phyloP scores from a whole-genome alignment of 2,329 filamentous ascomycete species.

The Colletotrichum sp. region DNA sequence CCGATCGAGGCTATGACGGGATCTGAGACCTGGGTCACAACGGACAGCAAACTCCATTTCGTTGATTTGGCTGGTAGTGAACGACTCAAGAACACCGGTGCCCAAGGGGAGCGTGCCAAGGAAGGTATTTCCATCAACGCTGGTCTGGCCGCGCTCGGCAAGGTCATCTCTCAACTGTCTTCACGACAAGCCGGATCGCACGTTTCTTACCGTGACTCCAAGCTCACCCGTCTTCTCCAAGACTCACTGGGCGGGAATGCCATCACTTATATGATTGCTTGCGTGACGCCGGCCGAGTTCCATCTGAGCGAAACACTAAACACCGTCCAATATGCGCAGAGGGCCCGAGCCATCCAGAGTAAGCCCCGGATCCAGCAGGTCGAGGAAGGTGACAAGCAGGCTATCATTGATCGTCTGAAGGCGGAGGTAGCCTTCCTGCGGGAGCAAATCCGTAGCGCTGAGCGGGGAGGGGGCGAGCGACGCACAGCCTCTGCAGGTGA shows the following conservation, averaged over 20 bases:
- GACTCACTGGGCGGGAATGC: slow-evolving; percentile 97
- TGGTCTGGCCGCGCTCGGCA: slow-evolving; percentile 90
- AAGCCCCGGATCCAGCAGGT: slow-evolving; percentile 95
- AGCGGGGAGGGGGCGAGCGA: slow-evolving; percentile 63
- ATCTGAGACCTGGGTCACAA: slow-evolving; percentile 75
- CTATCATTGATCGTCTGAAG: slow-evolving; percentile 89
- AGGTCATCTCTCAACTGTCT: slow-evolving; percentile 97
- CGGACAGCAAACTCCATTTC: slow-evolving; percentile 98
- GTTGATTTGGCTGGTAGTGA: slow-evolving; percentile 98
- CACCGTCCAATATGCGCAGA: slow-evolving; percentile 95
- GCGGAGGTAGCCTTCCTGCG: slow-evolving; percentile 93
- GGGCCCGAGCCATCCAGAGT: slow-evolving; percentile 94
- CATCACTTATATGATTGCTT: slow-evolving; percentile 99
- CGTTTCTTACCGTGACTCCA: slow-evolving; percentile 98
- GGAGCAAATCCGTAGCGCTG: slow-evolving; percentile 89
- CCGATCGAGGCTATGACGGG: slow-evolving; percentile 80
- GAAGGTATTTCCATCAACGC: slow-evolving; percentile 99
- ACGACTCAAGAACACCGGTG: slow-evolving; percentile 94
- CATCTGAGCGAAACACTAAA: slow-evolving; percentile 97
- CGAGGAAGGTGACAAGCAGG: slow-evolving; percentile 93
- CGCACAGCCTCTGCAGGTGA: slow-evolving; percentile 64
- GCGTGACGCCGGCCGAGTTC: slow-evolving; percentile 95
- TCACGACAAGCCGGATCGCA: slow-evolving; percentile 86
- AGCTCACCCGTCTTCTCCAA: slow-evolving; percentile 90
- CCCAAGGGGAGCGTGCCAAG: slow-evolving; percentile 90